Percentiles rank a stretch among this genome's conserved stretches.
phyloP scores from a whole-genome alignment of 768 basidiomycete genomes.

The Udeniomyces megalosporus region DNA sequence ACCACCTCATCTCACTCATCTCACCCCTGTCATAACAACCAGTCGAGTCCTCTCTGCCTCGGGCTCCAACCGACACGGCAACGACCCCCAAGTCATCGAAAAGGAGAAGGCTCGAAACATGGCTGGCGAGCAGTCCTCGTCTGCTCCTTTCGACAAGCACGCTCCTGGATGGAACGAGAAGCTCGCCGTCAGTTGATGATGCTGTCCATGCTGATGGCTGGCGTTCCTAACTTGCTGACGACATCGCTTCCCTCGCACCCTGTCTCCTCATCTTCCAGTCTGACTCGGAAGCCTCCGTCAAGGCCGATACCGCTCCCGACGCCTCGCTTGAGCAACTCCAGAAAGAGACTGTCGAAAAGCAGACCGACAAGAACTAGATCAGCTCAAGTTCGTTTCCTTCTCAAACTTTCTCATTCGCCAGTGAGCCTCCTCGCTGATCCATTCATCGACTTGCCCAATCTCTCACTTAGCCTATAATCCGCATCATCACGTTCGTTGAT shows the following conservation, averaged over 20 bases:
- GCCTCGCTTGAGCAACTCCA: not conserved
- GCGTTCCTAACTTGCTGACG: no score
- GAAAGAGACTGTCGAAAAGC: slow-evolving; percentile 7
- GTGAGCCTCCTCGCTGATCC: not conserved
- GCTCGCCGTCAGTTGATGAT: slow-evolving; percentile 5
- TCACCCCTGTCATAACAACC: not conserved
- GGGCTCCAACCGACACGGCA: slow-evolving; percentile 2
- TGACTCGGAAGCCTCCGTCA: slow-evolving; percentile 12
- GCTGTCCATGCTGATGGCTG: no score
- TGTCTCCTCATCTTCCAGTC: not conserved
- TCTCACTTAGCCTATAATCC: no score
- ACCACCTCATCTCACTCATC: not conserved
- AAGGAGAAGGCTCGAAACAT: slow-evolving; percentile 12
- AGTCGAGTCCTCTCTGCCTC: not conserved
- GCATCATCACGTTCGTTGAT: no score
- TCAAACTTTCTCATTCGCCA: not conserved
- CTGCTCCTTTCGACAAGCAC: not conserved
- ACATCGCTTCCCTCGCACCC: not conserved
- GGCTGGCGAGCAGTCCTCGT: not conserved
- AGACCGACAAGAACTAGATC: not conserved
- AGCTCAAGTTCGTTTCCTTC: not conserved
- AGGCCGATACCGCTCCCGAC: not conserved
- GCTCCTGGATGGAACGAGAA: slow-evolving; percentile 14
- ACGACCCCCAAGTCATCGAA: slow-evolving; percentile 1
- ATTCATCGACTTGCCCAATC: no score